A percentile compares a stretch with the other conserved stretches of the same genome.
phyloP scores from a whole-genome alignment of 441 rosid species.

The Dalechampia spathulata region DNA sequence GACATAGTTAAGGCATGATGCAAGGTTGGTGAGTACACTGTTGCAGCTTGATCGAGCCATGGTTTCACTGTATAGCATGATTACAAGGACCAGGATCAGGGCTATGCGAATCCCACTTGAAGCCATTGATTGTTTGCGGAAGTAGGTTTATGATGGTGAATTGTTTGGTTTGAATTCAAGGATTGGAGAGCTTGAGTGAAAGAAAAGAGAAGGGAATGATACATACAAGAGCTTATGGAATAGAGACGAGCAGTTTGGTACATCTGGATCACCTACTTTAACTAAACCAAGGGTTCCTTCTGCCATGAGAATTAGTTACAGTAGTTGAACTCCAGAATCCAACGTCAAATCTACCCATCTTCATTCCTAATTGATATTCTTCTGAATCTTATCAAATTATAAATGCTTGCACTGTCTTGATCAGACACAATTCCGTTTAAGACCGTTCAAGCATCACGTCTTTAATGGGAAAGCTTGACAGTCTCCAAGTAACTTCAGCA shows the following conservation, averaged over 20 bases:
- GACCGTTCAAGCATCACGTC: neutral
- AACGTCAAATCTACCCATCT: slow-evolving; percentile 27
- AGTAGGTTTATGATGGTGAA: neutral
- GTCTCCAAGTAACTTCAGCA: slow-evolving; percentile 13
- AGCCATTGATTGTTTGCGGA: slow-evolving; percentile 24
- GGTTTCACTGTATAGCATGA: slow-evolving; percentile 21
- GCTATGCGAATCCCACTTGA: slow-evolving; percentile 20
- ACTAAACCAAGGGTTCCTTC: slow-evolving; percentile 12
- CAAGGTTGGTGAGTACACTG: slow-evolving; percentile 19
- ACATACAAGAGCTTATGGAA: slow-evolving; percentile 15
- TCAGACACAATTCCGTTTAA: neutral
- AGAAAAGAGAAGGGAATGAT: neutral
- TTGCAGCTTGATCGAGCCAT: slow-evolving; percentile 29
- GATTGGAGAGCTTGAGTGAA: slow-evolving; percentile 9
- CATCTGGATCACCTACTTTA: slow-evolving; percentile 29
- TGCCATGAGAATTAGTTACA: slow-evolving; percentile 23
- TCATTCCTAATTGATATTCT: slow-evolving; percentile 7
- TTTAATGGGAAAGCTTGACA: slow-evolving; percentile 28
- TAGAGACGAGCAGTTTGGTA: slow-evolving; percentile 20
- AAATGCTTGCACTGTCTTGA: slow-evolving; percentile 13
- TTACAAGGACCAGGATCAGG: slow-evolving; percentile 30
- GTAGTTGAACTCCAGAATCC: slow-evolving; percentile 67
- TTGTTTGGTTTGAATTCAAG: slow-evolving; percentile 17
- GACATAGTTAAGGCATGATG: slow-evolving; percentile 38
- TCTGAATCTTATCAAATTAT: slow-evolving; percentile 14